A percentile compares a stretch with the other conserved stretches of the same genome.
Evolutionary conservation across 257 asterid genomes (phyloP).

Genomic region (Phtheirospermum japonicum): DNA sequence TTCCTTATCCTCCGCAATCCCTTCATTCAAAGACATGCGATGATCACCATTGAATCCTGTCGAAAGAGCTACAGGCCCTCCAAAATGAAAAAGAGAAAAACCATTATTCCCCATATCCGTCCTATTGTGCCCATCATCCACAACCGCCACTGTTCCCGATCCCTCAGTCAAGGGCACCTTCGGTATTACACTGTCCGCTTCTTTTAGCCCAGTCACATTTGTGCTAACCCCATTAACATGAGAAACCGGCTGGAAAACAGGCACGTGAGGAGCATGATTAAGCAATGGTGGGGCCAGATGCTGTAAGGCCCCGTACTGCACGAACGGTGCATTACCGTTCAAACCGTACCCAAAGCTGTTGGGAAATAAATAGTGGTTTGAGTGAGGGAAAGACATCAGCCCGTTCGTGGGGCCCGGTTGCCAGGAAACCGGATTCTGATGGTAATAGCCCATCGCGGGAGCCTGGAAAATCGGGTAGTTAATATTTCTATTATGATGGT

Average conservation of each 20-base stretch:
- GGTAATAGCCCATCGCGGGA: constrained; percentile 69
- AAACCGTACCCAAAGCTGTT: constrained; percentile 59
- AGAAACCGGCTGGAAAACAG: constrained; percentile 57
- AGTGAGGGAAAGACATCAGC: constrained; percentile 56
- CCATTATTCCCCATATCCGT: constrained; percentile 43
- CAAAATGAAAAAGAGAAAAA: constrained; percentile 94
- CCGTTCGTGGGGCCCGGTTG: constrained; percentile 62
- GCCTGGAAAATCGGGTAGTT: constrained; percentile 69
- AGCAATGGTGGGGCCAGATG: constrained; percentile 53
- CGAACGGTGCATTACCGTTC: constrained; percentile 53
- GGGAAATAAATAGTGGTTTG: constrained; percentile 64
- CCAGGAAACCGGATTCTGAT: constrained; percentile 74
- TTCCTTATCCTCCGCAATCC: constrained; percentile 28
- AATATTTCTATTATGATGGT: constrained; percentile 41
- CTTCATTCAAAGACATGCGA: constrained; percentile 47
- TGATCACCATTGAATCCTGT: constrained; percentile 59
- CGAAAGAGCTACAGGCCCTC: constrained; percentile 81
- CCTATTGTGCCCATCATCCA: constrained; percentile 35
- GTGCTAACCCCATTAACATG: constrained; percentile 46
- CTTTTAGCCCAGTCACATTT: constrained; percentile 43
- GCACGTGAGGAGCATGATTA: constrained; percentile 52
- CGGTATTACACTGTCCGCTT: constrained; percentile 25
- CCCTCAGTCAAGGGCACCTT: constrained; percentile 33
- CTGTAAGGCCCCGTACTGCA: constrained; percentile 70
- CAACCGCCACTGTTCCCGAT: constrained; percentile 36